Percentiles rank a stretch among this genome's conserved stretches.
phyloP scores from a whole-genome alignment of 257 asterid genomes.

The Penstemon davidsonii region DNA sequence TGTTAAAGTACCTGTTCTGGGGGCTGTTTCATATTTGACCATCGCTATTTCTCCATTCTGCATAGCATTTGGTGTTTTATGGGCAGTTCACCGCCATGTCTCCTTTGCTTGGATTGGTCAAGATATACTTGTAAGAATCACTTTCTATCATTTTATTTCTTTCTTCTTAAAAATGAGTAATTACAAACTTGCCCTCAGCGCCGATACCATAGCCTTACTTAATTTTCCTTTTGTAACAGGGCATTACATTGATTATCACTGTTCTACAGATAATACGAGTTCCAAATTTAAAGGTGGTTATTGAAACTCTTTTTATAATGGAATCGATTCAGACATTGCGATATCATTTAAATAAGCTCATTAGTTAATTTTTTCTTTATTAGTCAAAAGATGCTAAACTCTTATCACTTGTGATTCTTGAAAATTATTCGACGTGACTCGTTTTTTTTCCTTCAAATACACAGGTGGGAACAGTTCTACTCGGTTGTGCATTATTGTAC shows the following conservation, averaged over 20 bases:
- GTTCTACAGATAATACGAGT: constrained; percentile 88
- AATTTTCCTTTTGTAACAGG: constrained; percentile 48
- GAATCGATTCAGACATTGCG: too few species aligned
- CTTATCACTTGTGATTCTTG: too few species aligned
- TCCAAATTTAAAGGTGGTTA: constrained; percentile 89
- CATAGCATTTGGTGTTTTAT: constrained; percentile 76
- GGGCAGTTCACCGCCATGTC: constrained; percentile 83
- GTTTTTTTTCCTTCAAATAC: constrained; percentile 23
- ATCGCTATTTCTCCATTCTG: constrained; percentile 90
- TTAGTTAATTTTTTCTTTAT: too few species aligned
- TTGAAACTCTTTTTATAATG: constrained; percentile 7
- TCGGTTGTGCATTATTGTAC: constrained; percentile 83
- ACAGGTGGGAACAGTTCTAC: constrained; percentile 97
- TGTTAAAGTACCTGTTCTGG: constrained; percentile 76
- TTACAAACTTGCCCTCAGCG: too few species aligned
- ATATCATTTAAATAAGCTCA: too few species aligned
- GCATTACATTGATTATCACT: constrained; percentile 88
- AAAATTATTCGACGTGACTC: neutral
- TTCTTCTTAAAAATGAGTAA: too few species aligned
- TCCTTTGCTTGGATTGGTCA: constrained; percentile 99
- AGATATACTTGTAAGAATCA: constrained; percentile 82
- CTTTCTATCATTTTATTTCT: too few species aligned
- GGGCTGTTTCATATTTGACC: constrained; percentile 83
- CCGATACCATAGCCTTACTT: neutral
- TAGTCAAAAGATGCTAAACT: too few species aligned